Evolutionary conservation across 2,329 filamentous ascomycete genomes (phyloP).

Genomic region (Hypoxylon sp.): DNA sequence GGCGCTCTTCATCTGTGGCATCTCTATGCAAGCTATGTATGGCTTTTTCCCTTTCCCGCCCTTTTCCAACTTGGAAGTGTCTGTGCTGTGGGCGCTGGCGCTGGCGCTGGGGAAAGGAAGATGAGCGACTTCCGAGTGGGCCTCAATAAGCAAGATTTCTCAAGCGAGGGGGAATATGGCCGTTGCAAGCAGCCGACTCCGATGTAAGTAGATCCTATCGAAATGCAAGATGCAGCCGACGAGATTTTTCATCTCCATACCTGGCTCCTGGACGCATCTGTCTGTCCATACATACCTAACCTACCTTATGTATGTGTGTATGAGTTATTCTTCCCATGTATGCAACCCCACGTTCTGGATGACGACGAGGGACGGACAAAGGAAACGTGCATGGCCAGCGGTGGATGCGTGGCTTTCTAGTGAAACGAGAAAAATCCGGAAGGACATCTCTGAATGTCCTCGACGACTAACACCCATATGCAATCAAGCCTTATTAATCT

Average conservation of each 20-base stretch:
- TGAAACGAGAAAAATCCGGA: slow-evolving; percentile 45
- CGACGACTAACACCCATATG: slow-evolving; percentile 11
- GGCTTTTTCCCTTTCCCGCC: slow-evolving; percentile 24
- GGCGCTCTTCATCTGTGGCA: slow-evolving; percentile 25
- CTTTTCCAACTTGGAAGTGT: slow-evolving; percentile 18
- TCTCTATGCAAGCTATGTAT: slow-evolving; percentile 8
- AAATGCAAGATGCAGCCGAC: slow-evolving; percentile 43
- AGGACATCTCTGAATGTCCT: slow-evolving; percentile 11
- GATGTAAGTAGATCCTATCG: slow-evolving; percentile 40
- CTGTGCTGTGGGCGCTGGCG: slow-evolving; percentile 22
- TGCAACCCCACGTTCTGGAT: slow-evolving; percentile 44
- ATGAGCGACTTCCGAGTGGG: slow-evolving; percentile 32
- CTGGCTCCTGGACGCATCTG: slow-evolving; percentile 4
- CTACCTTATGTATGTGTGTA: slow-evolving; percentile 8
- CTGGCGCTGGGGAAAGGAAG: slow-evolving; percentile 19
- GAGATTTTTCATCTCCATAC: slow-evolving; percentile 41
- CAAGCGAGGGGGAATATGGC: slow-evolving; percentile 19
- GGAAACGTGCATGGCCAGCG: slow-evolving; percentile 37
- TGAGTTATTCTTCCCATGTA: slow-evolving; percentile 25
- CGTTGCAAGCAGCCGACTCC: slow-evolving; percentile 15
- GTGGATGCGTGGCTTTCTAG: slow-evolving; percentile 39
- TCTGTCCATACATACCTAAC: background rate
- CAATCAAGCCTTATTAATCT: slow-evolving; percentile 15
- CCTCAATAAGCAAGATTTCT: slow-evolving; percentile 36
- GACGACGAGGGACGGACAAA: slow-evolving; percentile 39